Evolutionary conservation across 2,329 filamentous ascomycete species (phyloP).

Genomic region (Ophiostoma ips): DNA sequence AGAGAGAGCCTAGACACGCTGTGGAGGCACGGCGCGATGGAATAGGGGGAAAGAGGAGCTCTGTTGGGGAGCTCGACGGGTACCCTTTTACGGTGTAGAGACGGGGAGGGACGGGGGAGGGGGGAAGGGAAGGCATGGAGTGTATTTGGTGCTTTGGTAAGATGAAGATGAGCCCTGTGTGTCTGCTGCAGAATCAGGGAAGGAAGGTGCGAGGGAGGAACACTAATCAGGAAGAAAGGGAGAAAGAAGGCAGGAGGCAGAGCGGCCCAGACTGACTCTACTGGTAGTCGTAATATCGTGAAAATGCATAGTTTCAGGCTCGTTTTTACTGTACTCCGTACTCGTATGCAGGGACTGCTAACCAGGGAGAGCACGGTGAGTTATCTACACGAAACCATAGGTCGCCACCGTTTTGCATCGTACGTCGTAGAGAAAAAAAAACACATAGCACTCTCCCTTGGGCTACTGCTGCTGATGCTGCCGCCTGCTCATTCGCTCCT

Average conservation of each 20-base stretch:
- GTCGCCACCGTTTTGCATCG: too few relatives aligned
- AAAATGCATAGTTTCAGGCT: too few relatives aligned
- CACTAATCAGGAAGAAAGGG: neutral
- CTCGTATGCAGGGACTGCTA: too few relatives aligned
- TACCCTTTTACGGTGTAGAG: neutral
- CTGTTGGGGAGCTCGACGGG: neutral
- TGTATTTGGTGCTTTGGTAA: neutral
- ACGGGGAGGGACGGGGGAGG: too few relatives aligned
- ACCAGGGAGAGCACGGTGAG: too few relatives aligned
- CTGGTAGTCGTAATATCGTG: too few relatives aligned
- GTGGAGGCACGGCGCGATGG: conserved; percentile 3
- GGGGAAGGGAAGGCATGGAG: neutral
- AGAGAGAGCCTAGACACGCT: neutral
- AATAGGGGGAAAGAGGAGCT: conserved; percentile 1
- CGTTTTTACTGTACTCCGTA: too few relatives aligned
- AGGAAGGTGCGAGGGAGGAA: neutral
- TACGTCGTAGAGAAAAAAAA: too few relatives aligned
- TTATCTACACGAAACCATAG: too few relatives aligned
- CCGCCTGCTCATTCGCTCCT: neutral
- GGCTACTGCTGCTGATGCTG: neutral
- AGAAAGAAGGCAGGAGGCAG: neutral
- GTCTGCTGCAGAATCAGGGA: neutral
- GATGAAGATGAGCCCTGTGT: neutral
- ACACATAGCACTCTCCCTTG: too few relatives aligned
- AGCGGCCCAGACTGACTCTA: too few relatives aligned